These are phyloP conservation scores for Scalesia atractyloides DNA, from an alignment of 129 eudicot species.

Conservation along the genomic window DNA sequence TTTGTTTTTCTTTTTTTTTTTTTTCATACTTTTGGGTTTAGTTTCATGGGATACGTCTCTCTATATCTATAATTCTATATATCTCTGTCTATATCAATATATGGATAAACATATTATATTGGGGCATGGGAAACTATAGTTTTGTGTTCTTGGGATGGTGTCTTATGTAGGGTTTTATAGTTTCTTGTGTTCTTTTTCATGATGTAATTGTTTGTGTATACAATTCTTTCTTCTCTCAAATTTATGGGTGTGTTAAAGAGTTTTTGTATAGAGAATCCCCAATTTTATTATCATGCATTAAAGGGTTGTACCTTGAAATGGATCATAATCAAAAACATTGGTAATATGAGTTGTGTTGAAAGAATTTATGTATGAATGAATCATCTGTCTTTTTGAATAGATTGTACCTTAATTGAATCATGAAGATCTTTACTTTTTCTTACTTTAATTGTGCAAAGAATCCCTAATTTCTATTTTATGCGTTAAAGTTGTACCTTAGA, in stretches of 20 bases:
- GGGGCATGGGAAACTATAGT: slow-evolving; percentile 30
- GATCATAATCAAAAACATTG: slow-evolving; percentile 32
- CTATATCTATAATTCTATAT: slow-evolving; percentile 16
- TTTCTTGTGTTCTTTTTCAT: slow-evolving; percentile 29
- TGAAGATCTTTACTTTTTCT: slow-evolving; percentile 29
- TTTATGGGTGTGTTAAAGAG: slow-evolving; percentile 26
- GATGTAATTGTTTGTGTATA: slow-evolving; percentile 48
- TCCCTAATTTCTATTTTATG: slow-evolving; percentile 19
- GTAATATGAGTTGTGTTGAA: neutral
- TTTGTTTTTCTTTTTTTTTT: slow-evolving; percentile 9
- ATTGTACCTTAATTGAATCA: slow-evolving; percentile 26
- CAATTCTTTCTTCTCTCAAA: slow-evolving; percentile 40
- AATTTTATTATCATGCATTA: slow-evolving; percentile 20
- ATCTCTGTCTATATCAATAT: slow-evolving; percentile 17
- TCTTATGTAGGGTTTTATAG: slow-evolving; percentile 7
- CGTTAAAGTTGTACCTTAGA: slow-evolving; percentile 25
- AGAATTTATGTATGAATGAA: neutral
- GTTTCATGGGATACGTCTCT: slow-evolving; percentile 39
- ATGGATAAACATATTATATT: slow-evolving; percentile 21
- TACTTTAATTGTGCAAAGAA: slow-evolving; percentile 22
- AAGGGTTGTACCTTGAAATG: slow-evolving; percentile 28
- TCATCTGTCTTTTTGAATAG: neutral
- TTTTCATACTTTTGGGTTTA: slow-evolving; percentile 33
- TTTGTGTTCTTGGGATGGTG: slow-evolving; percentile 34
- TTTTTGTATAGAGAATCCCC: slow-evolving; percentile 30